Base-by-base conservation (phyloP, 1,284 basidiomycete species). In the Moniliophthora roreri region DNA sequence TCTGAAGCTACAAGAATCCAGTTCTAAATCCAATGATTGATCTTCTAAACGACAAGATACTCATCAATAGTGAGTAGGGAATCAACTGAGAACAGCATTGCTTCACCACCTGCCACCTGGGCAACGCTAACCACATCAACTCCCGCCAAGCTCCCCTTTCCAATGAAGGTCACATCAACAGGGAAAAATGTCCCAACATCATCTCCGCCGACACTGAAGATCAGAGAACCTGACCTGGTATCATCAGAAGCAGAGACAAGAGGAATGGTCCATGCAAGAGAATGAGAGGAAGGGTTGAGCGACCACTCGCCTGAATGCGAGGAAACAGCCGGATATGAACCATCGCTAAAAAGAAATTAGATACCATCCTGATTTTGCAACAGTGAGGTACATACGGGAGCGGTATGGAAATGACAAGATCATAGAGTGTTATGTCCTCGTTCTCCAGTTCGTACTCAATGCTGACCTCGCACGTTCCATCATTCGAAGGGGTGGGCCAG, bases 401-500 rank as follows among this genome's bases (percentile, higher is more conserved):
- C 23, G 96, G 95, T 60, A 98, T 95, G 50, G 89, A 87, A 58
- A 98, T 93, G 61, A 87, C 80, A 32, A 96, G 82, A 65, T 97
- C 92, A 65, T 91, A 84, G 3, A 98, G 77, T 0, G 84, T 81
- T 52, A 96, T 72, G 55, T 82, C 83, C 59, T 88, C 84, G 56
- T 93, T 89, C 68, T 96, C 93, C 45, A 98, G 87, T 69, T 98
- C 95, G 69, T 97, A 99, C 70, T 98, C 96, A 63, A 98, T 92
- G 68, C 91, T 96, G 53, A 98, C 93, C 61, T 97, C 94, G 61
- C 88, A 92, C 1, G 87, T 88, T 23, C 93, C 93, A 62, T 94
- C 88, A 61, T 93, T 94, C 47, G 90, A 88, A 1, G 91, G 88
- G 26, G 93, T 90, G 4, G 95, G 95, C 96, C 96, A 98, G 70